Conservation (phyloP, 768 basidiomycete genomes). For the Neoboletus brunneissimus region DNA sequence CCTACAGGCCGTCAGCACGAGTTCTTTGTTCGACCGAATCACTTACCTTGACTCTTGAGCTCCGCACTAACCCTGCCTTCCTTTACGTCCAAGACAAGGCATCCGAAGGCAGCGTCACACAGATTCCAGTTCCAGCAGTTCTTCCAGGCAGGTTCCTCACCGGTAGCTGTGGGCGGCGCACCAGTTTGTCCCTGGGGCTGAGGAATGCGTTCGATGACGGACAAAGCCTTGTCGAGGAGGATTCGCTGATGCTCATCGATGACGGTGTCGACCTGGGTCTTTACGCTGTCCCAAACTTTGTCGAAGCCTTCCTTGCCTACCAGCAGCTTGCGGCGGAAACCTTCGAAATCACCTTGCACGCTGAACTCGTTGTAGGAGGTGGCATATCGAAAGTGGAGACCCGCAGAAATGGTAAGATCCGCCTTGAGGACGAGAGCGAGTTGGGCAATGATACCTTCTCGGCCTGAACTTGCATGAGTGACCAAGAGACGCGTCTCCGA, state of each 20-base stretch:
- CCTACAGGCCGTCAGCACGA: conserved; percentile 44
- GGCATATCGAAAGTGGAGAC: conserved; percentile 97
- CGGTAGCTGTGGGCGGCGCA: conserved; percentile 46
- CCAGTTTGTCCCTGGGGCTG: conserved; percentile 39
- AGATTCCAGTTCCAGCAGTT: conserved; percentile 99
- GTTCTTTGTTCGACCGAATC: background rate
- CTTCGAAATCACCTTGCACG: conserved; percentile 85
- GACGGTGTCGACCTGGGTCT: conserved; percentile 84
- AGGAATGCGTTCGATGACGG: conserved; percentile 81
- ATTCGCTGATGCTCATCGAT: conserved; percentile 89
- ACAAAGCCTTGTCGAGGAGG: conserved; percentile 84
- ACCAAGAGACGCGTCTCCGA: conserved; percentile 93
- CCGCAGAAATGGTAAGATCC: conserved; percentile 90
- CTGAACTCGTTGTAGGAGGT: conserved; percentile 96
- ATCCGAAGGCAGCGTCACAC: conserved; percentile 92
- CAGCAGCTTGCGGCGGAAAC: conserved; percentile 76
- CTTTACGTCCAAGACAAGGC: conserved; percentile 81
- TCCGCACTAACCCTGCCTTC: conserved; percentile 93
- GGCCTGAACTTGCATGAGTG: conserved; percentile 87
- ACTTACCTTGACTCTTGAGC: conserved; percentile 84
- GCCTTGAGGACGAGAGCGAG: conserved; percentile 89
- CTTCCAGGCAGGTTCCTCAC: conserved; percentile 95
- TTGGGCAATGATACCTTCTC: conserved; percentile 90
- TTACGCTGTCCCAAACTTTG: conserved; percentile 94
- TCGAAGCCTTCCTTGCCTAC: conserved; percentile 80